Evolutionary conservation across 169 alveolate species (phyloP), one percentile per base, ranked within the genome.

Genomic region (Plasmodium ovale): DNA sequence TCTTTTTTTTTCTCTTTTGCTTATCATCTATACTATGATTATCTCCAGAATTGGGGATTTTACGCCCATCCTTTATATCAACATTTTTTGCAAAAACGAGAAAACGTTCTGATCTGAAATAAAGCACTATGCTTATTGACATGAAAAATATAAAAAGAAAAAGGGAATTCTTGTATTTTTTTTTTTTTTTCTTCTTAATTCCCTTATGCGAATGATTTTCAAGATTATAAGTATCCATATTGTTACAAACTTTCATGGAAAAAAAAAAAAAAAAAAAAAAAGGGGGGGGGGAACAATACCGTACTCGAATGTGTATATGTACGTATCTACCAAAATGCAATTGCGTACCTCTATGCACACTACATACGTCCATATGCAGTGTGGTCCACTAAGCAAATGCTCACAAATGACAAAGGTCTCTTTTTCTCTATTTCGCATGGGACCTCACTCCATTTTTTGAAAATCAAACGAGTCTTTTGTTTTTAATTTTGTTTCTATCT

Each of bases 141-240:
- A 74, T 19, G 21, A 74, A 60, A 64, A 53, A 35, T 64, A 74
- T 27, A 25, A 74, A 29, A 60, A 39, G 29, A 37, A 12, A 74
- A 19, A 33, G 33, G 6, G 27, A 53, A 1, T 74, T 60, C 44
- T 53, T 21, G 21, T 16, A 27, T 33, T 74, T 74, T 70, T 49
- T 70, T 70, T 70, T 47, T 47, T 68, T 71, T 72, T 72, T 72
- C 27, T 54, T 72, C 56, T 53, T 35, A 23, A 37, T 44, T 49
- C 65, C 29, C 35, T 59, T 67, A 74, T 42, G 23, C 7, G 49
- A 51, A 49, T 60, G 74, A 27, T 59, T 58, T 21, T 16, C 64
- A 31, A 4, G 44, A 47, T 14, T 51, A 49, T 62, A 51, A 10
- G 6, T 31, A 49, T 37, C 37, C 67, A 59, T 29, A 25, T 47